These are phyloP conservation scores for Alternaria solani DNA, from an alignment of 2,329 filamentous ascomycete species.

Conservation along the genomic window DNA sequence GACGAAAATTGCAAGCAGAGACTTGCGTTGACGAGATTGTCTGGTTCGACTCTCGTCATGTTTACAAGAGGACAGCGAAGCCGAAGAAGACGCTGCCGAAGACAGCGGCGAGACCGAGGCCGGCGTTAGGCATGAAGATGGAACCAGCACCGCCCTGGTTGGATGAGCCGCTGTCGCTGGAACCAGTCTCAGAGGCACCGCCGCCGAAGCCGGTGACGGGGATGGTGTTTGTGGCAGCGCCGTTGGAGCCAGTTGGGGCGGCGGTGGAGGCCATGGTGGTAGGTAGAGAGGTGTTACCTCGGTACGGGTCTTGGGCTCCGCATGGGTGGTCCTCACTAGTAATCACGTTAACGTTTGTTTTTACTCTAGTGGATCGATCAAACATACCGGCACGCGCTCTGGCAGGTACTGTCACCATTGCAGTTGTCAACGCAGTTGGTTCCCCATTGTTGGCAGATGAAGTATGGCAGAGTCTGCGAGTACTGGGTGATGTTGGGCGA, in stretches of 20 bases:
- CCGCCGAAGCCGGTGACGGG: slow-evolving; percentile 45
- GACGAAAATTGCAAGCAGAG: slow-evolving; percentile 8
- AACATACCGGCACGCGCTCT: slow-evolving; percentile 63
- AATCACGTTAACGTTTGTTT: slow-evolving; percentile 8
- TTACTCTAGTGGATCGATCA: not conserved
- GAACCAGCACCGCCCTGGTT: slow-evolving; percentile 42
- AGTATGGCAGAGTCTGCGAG: slow-evolving; percentile 80
- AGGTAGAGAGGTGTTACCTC: slow-evolving; percentile 64
- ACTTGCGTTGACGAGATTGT: not conserved
- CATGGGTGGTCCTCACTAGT: slow-evolving; percentile 69
- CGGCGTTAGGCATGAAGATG: slow-evolving; percentile 62
- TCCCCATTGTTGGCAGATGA: slow-evolving; percentile 75
- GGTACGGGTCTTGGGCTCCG: slow-evolving; percentile 71
- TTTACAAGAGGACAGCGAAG: slow-evolving; percentile 57
- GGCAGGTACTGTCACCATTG: slow-evolving; percentile 65
- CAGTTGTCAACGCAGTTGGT: slow-evolving; percentile 72
- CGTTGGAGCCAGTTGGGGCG: slow-evolving; percentile 39
- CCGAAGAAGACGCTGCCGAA: slow-evolving; percentile 65
- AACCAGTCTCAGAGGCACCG: slow-evolving; percentile 29
- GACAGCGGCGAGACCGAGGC: slow-evolving; percentile 65
- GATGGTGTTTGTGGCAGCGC: slow-evolving; percentile 37
- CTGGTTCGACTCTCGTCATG: not conserved
- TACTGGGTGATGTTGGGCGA: slow-evolving; percentile 78
- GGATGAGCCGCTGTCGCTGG: slow-evolving; percentile 22
- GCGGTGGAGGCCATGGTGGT: slow-evolving; percentile 56